Evolutionary conservation across 2,329 filamentous ascomycete genomes (phyloP), one percentile per base, ranked within the genome.

Genomic region (Aureobasidium sp.): DNA sequence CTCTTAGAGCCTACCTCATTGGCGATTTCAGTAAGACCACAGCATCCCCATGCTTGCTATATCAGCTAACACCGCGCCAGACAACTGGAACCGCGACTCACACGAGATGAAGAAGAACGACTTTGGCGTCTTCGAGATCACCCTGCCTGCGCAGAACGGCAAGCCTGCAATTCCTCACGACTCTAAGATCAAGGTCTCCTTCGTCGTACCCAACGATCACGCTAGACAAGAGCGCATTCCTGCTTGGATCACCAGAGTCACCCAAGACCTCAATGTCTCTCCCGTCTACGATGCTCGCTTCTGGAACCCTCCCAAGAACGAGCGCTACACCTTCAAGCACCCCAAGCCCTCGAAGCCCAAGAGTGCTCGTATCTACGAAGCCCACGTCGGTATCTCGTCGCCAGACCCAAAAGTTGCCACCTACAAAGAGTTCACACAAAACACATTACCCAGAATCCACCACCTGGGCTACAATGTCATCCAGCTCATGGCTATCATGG

Each of bases 401-500:
- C 90, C 92, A 1, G 93, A 97, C 66, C 84, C 88, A 65, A 87
- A 85, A 67, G 92, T 99, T 43, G 86, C 94, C 3, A 96, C 91
- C 7, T 99, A 96, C 83, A 96, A 97, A 75, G 92, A 99, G 77
- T 99, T 99, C 74, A 97, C 93, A 2, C 82, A 87, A 70, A 91
- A 90, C 74, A 92, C 96, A 82, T 83, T 99, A 8, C 92, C 93
- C 17, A 85, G 93, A 63, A 97, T 99, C 77, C 88, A 92, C 72
- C 80, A 86, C 66, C 81, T 97, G 47, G 94, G 93, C 44, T 99
- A 99, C 80, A 97, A 99, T 73, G 89, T 92, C 61, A 97, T 99
- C 68, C 94, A 99, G 74, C 82, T 99, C 66, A 99, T 99, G 94
- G 94, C 94, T 50, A 83, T 99, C 72, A 99, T 99, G 93, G 94